Percentiles rank a stretch among this genome's conserved stretches.
phyloP scores from a whole-genome alignment of 306 rosid genomes.

The Prunus mira region DNA sequence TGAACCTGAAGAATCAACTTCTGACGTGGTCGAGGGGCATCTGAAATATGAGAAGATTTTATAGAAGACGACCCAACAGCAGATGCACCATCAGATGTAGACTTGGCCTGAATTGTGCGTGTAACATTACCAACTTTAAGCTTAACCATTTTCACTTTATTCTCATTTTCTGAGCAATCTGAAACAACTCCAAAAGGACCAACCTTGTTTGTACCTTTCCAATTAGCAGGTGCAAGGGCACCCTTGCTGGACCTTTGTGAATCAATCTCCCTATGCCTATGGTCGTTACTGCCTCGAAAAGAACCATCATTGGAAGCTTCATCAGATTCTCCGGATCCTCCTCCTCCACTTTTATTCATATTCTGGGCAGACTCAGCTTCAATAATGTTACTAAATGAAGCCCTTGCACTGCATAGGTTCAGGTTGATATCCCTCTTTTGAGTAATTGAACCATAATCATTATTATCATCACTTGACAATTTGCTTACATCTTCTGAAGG shows the following conservation, averaged over 20 bases:
- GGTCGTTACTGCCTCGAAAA: slow-evolving; percentile 33
- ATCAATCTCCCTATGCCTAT: slow-evolving; percentile 18
- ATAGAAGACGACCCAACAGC: slow-evolving; percentile 22
- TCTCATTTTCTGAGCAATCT: slow-evolving; percentile 20
- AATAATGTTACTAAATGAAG: slow-evolving; percentile 11
- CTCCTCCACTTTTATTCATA: slow-evolving; percentile 25
- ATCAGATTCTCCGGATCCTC: slow-evolving; percentile 36
- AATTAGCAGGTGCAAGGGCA: slow-evolving; percentile 33
- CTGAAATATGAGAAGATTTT: slow-evolving; percentile 26
- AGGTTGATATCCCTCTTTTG: slow-evolving; percentile 22
- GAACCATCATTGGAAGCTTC: slow-evolving; percentile 34
- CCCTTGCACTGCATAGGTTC: slow-evolving; percentile 22
- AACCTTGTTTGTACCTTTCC: slow-evolving; percentile 10
- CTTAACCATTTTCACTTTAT: slow-evolving; percentile 33
- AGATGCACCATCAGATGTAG: slow-evolving; percentile 30
- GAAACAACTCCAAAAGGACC: slow-evolving; percentile 2
- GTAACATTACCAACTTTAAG: slow-evolving; percentile 33
- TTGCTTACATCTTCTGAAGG: slow-evolving; percentile 33
- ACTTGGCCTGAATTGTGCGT: slow-evolving; percentile 28
- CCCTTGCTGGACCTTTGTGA: slow-evolving; percentile 26
- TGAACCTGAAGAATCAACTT: slow-evolving; percentile 23
- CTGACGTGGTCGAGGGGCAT: slow-evolving; percentile 24
- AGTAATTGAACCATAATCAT: slow-evolving; percentile 16
- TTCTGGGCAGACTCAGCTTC: slow-evolving; percentile 21
- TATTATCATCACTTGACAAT: slow-evolving; percentile 25